Evolutionary conservation across 78 protist species (phyloP), one percentile per base, ranked within the genome.

Genomic region (slime mould (Dictyostelium discoideum)): DNA sequence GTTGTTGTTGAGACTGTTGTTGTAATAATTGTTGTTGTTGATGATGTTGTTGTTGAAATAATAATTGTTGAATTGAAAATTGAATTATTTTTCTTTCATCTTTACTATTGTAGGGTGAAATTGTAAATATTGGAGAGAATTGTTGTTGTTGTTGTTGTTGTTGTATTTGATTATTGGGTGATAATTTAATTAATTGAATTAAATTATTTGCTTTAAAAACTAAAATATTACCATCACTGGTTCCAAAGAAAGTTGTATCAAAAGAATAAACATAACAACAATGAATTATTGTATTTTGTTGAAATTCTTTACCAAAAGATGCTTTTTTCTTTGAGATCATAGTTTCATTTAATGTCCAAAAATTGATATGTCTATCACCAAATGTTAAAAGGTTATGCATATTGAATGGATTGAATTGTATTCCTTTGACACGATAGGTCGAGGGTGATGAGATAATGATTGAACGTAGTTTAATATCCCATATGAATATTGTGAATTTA

Each of bases 261-360:
- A 20, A 24, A 13, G 85, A 48, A 8, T 40, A 81, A 24, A 48
- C 24, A n/a, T 40, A 48, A 26, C 85, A 42, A 81, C 63, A 24
- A 20, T 20, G 29, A 26, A 81, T 81, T 16, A 20, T 46, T 8
- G 32, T 16, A 24, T 44, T 81, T 16, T 24, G 11, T 13, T 26
- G 42, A 24, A 81, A 81, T 5, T 81, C 85, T 50, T 81, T 37
- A 20, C 85, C 85, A 1, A 81, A 48, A 0, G 60, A 26, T 1
- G 65, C 85, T 14, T 48, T 81, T 26, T 81, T 81, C 20, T 48
- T 42, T 24, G 72, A 81, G 18, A 81, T 81, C 60, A 48, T 29
- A 13, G 63, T 81, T 48, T 81, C 85, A 81, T 81, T 81, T 13
- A 81, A 2, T 50, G 85, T 81, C 85, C 85, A 81, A 50, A 81